phyloP scores from a whole-genome alignment of 108 stramenopile genomes.

The Pseudonitzschia delicatissima region DNA sequence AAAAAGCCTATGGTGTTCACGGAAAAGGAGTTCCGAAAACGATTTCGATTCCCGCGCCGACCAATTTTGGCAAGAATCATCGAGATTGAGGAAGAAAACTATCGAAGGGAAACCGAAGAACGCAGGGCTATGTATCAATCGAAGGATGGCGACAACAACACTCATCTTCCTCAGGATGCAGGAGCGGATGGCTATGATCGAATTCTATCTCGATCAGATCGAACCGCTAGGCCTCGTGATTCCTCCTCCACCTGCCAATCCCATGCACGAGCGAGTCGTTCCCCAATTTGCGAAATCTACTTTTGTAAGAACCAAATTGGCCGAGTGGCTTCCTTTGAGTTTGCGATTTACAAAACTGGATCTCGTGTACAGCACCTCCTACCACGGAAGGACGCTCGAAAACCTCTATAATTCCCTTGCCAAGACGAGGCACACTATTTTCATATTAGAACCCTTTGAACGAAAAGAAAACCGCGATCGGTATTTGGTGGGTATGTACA shows the following conservation, averaged over 20 bases:
- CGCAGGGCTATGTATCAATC: constrained; percentile 9
- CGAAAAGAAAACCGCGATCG: neutral
- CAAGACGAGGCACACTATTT: constrained; percentile 61
- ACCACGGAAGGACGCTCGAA: constrained; percentile 76
- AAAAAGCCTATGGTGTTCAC: constrained; percentile 66
- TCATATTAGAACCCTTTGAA: constrained; percentile 60
- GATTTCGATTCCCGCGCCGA: constrained; percentile 70
- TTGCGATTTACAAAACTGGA: constrained; percentile 71
- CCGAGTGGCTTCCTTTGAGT: constrained; percentile 67
- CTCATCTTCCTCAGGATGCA: constrained; percentile 17
- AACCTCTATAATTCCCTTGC: constrained; percentile 53
- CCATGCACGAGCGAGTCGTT: constrained; percentile 14
- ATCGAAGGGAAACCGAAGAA: constrained; percentile 33
- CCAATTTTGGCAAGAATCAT: constrained; percentile 59
- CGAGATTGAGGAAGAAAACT: constrained; percentile 62
- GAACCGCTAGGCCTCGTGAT: constrained; percentile 27
- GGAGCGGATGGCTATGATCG: constrained; percentile 19
- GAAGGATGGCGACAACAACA: constrained; percentile 12
- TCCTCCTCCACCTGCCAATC: constrained; percentile 7
- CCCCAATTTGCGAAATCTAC: constrained; percentile 49
- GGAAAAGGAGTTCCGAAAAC: constrained; percentile 42
- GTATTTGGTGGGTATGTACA: constrained; percentile 74
- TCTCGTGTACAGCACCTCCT: constrained; percentile 73
- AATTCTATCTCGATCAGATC: constrained; percentile 8
- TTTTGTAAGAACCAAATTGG: constrained; percentile 49